These are phyloP conservation scores for Backusella tuberculispora DNA, from an alignment of 192 early-diverging fungal species.

Conservation along the genomic window DNA sequence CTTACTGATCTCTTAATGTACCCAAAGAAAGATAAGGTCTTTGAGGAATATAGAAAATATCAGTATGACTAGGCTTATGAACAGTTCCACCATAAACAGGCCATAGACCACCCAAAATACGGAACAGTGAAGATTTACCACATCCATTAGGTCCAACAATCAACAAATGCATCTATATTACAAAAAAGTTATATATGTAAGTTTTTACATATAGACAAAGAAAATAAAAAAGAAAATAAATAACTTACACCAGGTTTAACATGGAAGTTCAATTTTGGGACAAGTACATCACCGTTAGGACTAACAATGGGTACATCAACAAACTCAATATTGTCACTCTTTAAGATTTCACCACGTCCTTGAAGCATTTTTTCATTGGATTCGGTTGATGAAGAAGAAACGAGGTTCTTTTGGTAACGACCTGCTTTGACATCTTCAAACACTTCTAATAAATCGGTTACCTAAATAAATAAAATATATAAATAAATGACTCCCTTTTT, in stretches of 20 bases:
- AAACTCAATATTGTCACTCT: conserved; percentile 87
- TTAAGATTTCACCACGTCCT: conserved; percentile 69
- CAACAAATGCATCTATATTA: conserved; percentile 68
- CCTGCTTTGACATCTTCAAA: conserved; percentile 87
- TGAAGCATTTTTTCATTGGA: conserved; percentile 58
- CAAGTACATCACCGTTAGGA: conserved; percentile 93
- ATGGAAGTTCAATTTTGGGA: conserved; percentile 84
- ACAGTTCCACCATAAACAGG: conserved; percentile 88
- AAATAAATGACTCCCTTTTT: background rate
- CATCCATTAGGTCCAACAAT: conserved; percentile 96
- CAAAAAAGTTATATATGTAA: background rate
- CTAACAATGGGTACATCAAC: conserved; percentile 91
- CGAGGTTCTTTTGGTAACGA: conserved; percentile 75
- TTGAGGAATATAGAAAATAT: conserved; percentile 99
- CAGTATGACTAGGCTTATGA: conserved; percentile 74
- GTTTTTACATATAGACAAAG: background rate
- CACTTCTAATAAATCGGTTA: conserved; percentile 81
- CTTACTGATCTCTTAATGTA: conserved; percentile 90
- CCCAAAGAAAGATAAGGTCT: conserved; percentile 96
- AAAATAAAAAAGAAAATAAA: background rate
- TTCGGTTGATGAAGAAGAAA: conserved; percentile 56
- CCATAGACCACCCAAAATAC: conserved; percentile 96
- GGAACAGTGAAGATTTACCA: conserved; percentile 94
- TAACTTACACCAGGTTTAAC: conserved; percentile 74
- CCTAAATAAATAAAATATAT: conserved; percentile 20